These are phyloP conservation scores for Arthrobotrys pseudoclavata DNA, from an alignment of 2,329 filamentous ascomycete genomes.

Conservation along the genomic window DNA sequence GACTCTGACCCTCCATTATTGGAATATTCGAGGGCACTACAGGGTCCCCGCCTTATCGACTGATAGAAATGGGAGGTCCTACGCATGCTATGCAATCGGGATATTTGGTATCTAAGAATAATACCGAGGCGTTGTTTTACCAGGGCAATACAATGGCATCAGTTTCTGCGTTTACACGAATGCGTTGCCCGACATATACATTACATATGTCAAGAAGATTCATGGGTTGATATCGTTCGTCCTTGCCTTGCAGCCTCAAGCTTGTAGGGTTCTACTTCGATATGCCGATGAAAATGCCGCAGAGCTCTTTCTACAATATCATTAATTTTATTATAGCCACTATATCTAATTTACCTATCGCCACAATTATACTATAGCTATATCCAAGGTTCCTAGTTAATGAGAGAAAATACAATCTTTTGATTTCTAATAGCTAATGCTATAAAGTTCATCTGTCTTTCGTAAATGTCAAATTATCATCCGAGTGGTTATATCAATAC, in stretches of 20 bases:
- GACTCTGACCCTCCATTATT: constrained; percentile 43
- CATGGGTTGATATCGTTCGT: not conserved
- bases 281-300: constrained; percentile 38
- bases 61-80: not conserved
- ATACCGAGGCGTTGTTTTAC: constrained; percentile 1
- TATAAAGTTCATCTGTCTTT: constrained; percentile 1
- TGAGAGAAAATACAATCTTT: constrained; percentile 3
- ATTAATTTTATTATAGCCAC: not conserved
- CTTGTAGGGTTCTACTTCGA: not conserved
- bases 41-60: constrained; percentile 1
- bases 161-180: constrained; percentile 14
- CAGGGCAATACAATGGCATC: constrained; percentile 18
- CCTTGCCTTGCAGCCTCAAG: not conserved
- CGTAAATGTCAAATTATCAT: constrained; percentile 5
- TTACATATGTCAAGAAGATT: constrained; percentile 8
- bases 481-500: constrained; percentile 14
- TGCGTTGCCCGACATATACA: not conserved
- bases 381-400: not conserved
- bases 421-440: not conserved
- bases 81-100: constrained; percentile 1
- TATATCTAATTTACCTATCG: constrained; percentile 1
- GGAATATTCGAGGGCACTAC: not conserved
- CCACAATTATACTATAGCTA: constrained; percentile 12
- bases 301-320: constrained; percentile 39
- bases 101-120: not conserved